These are phyloP conservation scores for Alectoria sarmentosa DNA, from an alignment of 495 filamentous ascomycete genomes.

Conservation along the genomic window DNA sequence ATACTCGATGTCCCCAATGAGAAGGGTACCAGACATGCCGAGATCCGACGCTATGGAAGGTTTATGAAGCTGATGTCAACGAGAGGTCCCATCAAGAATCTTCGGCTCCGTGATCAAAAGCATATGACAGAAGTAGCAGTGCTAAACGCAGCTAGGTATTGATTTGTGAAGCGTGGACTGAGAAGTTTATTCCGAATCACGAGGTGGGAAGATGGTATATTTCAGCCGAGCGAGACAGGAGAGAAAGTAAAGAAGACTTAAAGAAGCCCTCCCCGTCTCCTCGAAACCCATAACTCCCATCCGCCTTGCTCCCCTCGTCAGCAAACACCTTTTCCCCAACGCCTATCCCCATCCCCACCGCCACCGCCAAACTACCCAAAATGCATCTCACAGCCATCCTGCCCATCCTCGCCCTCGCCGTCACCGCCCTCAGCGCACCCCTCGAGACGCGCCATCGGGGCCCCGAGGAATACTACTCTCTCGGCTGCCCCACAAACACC, in stretches of 20 bases:
- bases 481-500: constrained; percentile 8
- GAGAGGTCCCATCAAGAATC: too few relatives aligned
- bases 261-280: too few relatives aligned
- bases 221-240: too few relatives aligned
- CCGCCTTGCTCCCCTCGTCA: not conserved
- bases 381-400: constrained; percentile 28
- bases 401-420: constrained; percentile 17
- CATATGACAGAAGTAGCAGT: too few relatives aligned
- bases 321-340: not conserved
- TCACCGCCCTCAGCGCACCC: constrained; percentile 22
- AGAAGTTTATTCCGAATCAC: too few relatives aligned
- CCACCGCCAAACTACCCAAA: not conserved
- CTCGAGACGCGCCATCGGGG: not conserved
- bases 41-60: not conserved
- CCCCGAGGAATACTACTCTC: not conserved
- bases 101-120: too few relatives aligned
- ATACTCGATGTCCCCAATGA: not conserved
- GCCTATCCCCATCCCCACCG: not conserved
- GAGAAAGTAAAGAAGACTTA: too few relatives aligned
- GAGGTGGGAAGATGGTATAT: too few relatives aligned
- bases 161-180: too few relatives aligned
- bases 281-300: too few relatives aligned
- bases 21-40: not conserved
- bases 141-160: too few relatives aligned
- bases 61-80: not conserved